Evolutionary conservation across 495 filamentous ascomycete genomes (phyloP).

Genomic region (Aspergillus leporis): DNA sequence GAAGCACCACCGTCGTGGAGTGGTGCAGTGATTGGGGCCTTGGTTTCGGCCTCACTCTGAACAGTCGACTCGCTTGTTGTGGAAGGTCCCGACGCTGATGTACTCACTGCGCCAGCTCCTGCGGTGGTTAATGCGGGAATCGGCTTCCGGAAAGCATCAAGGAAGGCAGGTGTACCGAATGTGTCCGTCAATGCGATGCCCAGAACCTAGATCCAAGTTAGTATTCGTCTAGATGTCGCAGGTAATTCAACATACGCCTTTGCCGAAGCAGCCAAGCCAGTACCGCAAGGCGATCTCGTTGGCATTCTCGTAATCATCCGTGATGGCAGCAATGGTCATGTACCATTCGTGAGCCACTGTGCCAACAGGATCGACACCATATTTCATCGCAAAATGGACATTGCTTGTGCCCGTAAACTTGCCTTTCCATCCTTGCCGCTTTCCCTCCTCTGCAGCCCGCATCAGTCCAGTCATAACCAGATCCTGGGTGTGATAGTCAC

Average conservation of each 20-base stretch:
- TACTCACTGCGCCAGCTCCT: slow-evolving; percentile 30
- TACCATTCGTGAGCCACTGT: slow-evolving; percentile 99
- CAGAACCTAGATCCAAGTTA: slow-evolving; percentile 55
- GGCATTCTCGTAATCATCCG: slow-evolving; percentile 76
- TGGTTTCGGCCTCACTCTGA: slow-evolving; percentile 30
- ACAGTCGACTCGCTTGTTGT: slow-evolving; percentile 25
- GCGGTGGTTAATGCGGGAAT: slow-evolving; percentile 43
- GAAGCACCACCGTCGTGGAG: slow-evolving; percentile 12
- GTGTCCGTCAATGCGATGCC: slow-evolving; percentile 96
- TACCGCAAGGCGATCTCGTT: slow-evolving; percentile 80
- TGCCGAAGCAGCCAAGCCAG: slow-evolving; percentile 90
- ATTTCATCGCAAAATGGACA: slow-evolving; percentile 94
- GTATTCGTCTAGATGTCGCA: background rate
- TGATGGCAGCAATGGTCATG: slow-evolving; percentile 95
- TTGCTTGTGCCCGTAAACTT: slow-evolving; percentile 89
- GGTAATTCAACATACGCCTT: slow-evolving; percentile 55
- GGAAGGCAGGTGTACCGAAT: slow-evolving; percentile 89
- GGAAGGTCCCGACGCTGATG: slow-evolving; percentile 31
- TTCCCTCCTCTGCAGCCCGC: slow-evolving; percentile 67
- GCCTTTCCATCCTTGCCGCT: slow-evolving; percentile 62
- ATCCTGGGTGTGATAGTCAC: slow-evolving; percentile 94
- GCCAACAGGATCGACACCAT: slow-evolving; percentile 76
- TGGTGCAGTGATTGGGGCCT: slow-evolving; percentile 32
- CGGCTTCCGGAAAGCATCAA: slow-evolving; percentile 76
- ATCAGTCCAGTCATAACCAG: slow-evolving; percentile 82